These are phyloP conservation scores for Calocybe indica DNA, from an alignment of 768 basidiomycete genomes.

Conservation along the genomic window DNA sequence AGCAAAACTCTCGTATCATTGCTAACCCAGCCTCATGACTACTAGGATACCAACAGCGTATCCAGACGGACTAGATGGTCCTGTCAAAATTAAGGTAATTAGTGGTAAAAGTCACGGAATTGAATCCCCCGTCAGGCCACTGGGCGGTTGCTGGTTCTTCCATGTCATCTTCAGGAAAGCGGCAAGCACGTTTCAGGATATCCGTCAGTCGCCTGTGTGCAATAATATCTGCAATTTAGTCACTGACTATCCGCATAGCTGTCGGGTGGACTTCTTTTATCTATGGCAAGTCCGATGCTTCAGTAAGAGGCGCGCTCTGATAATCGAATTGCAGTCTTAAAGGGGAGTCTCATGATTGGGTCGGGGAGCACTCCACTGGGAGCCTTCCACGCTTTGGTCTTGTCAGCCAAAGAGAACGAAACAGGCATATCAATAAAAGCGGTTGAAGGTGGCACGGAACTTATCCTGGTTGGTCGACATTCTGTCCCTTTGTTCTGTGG, in stretches of 20 bases:
- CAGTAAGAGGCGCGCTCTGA: neutral
- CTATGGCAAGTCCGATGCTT: slow-evolving; percentile 50
- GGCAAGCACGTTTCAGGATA: slow-evolving; percentile 70
- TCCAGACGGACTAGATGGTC: slow-evolving; percentile 63
- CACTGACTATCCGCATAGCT: slow-evolving; percentile 32
- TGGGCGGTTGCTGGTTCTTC: slow-evolving; percentile 94
- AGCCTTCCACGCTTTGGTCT: slow-evolving; percentile 77
- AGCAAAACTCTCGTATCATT: slow-evolving; percentile 10
- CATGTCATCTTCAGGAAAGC: slow-evolving; percentile 65
- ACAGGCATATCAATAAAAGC: slow-evolving; percentile 66
- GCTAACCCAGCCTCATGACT: neutral
- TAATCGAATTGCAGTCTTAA: slow-evolving; percentile 40
- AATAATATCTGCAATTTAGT: neutral
- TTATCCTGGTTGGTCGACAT: slow-evolving; percentile 56
- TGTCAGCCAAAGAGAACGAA: slow-evolving; percentile 54
- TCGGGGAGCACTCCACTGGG: slow-evolving; percentile 35
- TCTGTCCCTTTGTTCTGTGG: slow-evolving; percentile 3
- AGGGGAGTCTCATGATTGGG: slow-evolving; percentile 63
- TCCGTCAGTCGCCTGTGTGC: slow-evolving; percentile 48
- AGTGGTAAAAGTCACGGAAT: slow-evolving; percentile 84
- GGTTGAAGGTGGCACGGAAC: slow-evolving; percentile 56
- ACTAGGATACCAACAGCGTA: slow-evolving; percentile 66
- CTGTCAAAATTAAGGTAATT: slow-evolving; percentile 74
- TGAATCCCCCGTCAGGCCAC: slow-evolving; percentile 82
- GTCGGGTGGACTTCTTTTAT: slow-evolving; percentile 87